These are phyloP conservation scores for Penicillium sp. DNA, from an alignment of 2,329 filamentous ascomycete species.

Conservation along the genomic window DNA sequence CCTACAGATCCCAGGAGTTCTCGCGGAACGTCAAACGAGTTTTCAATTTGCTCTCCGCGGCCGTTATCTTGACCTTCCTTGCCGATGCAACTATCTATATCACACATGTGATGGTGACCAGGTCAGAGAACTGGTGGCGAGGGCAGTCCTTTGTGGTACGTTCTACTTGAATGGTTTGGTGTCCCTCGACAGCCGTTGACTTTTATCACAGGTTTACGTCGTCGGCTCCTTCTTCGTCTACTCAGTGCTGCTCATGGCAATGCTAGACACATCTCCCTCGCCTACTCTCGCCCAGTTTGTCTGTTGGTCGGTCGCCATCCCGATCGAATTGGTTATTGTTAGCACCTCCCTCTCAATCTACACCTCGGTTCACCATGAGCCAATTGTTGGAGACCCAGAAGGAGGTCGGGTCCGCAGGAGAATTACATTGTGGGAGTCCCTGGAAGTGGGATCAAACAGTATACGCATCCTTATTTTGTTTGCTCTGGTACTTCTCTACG, in stretches of 20 bases:
- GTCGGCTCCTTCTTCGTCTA: constrained; percentile 80
- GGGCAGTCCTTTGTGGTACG: constrained; percentile 67
- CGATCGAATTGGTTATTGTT: constrained; percentile 65
- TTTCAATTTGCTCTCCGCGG: constrained; percentile 65
- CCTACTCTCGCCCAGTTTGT: constrained; percentile 71
- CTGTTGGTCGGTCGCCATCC: constrained; percentile 66
- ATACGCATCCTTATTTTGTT: constrained; percentile 60
- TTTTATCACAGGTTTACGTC: constrained; percentile 62
- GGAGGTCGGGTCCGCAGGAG: constrained; percentile 36
- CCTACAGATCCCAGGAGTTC: constrained; percentile 49
- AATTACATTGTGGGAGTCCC: constrained; percentile 37
- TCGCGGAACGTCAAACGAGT: constrained; percentile 59
- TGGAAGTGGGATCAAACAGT: constrained; percentile 49
- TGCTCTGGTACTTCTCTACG: constrained; percentile 54
- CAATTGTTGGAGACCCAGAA: constrained; percentile 43
- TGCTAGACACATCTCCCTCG: constrained; percentile 72
- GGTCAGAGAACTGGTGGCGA: constrained; percentile 68
- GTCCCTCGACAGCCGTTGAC: constrained; percentile 3
- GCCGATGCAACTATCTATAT: constrained; percentile 66
- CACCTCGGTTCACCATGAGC: constrained; percentile 57
- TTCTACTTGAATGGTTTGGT: constrained; percentile 6
- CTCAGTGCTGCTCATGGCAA: constrained; percentile 72
- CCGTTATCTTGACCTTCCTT: constrained; percentile 65
- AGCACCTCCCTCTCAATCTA: constrained; percentile 61
- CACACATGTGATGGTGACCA: constrained; percentile 59